Conservation (phyloP, 768 basidiomycete species). For the Russula emetica region DNA sequence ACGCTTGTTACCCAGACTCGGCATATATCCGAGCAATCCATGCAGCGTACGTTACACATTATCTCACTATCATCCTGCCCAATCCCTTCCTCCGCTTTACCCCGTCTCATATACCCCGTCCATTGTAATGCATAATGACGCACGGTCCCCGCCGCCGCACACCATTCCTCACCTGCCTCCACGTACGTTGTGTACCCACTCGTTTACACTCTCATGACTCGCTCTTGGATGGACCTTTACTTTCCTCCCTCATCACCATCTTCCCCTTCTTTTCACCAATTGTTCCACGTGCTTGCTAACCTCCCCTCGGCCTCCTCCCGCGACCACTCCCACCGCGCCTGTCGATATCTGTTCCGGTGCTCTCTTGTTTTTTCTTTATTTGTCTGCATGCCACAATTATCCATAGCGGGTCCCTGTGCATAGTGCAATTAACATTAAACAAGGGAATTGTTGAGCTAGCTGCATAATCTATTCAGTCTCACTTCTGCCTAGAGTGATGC, state of each 20-base stretch:
- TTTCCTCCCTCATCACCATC: slow-evolving; percentile 21
- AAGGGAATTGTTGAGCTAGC: slow-evolving; percentile 29
- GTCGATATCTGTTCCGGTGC: slow-evolving; percentile 27
- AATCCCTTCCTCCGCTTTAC: slow-evolving; percentile 13
- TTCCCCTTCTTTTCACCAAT: slow-evolving; percentile 5
- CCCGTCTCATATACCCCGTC: slow-evolving; percentile 29
- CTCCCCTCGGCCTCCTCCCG: slow-evolving; percentile 3
- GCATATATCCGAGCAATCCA: slow-evolving; percentile 14
- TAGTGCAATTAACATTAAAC: slow-evolving; percentile 30
- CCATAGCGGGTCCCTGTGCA: slow-evolving; percentile 29
- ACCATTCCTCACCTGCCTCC: slow-evolving; percentile 19
- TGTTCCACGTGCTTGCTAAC: slow-evolving; percentile 27
- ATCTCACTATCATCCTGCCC: slow-evolving; percentile 13
- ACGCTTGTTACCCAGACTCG: slow-evolving; percentile 22
- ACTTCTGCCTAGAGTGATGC: background rate
- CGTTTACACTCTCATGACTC: slow-evolving; percentile 28
- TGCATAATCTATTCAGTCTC: slow-evolving; percentile 25
- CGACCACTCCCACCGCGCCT: slow-evolving; percentile 18
- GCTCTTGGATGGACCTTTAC: slow-evolving; percentile 27
- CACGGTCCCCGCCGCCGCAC: slow-evolving; percentile 23
- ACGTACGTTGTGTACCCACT: slow-evolving; percentile 30
- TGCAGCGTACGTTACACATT: slow-evolving; percentile 23
- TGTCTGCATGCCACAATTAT: slow-evolving; percentile 29
- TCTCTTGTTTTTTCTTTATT: slow-evolving; percentile 30
- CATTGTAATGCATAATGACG: slow-evolving; percentile 31